These are phyloP conservation scores for Yamadazyma aaseri DNA, from an alignment of 1,139 yeast species.

Conservation along the genomic window DNA sequence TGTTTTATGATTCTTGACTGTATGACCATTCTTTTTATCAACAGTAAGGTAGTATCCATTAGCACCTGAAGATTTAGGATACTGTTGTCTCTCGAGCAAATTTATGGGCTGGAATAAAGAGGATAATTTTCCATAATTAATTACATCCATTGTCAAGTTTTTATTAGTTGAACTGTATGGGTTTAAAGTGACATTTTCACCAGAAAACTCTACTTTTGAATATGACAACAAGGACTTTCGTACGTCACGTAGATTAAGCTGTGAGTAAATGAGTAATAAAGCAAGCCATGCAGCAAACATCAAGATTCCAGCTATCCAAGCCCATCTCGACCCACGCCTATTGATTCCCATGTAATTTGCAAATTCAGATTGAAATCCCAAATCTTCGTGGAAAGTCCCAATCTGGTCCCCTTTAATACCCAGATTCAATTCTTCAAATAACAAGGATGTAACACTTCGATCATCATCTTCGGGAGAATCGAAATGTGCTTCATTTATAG, in stretches of 20 bases:
- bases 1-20: slow-evolving; percentile 14
- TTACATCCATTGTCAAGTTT: slow-evolving; percentile 31
- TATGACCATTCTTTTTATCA: slow-evolving; percentile 16
- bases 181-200: slow-evolving; percentile 33
- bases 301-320: slow-evolving; percentile 7
- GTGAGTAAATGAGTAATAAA: slow-evolving; percentile 31
- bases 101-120: slow-evolving; percentile 19
- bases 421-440: slow-evolving; percentile 25
- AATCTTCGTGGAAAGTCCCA: slow-evolving; percentile 24
- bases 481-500: neutral
- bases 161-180: slow-evolving; percentile 24
- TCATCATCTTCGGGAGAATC: slow-evolving; percentile 5
- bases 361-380: slow-evolving; percentile 25
- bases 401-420: slow-evolving; percentile 2
- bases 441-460: slow-evolving; percentile 24
- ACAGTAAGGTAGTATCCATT: slow-evolving; percentile 35
- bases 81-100: slow-evolving; percentile 35
- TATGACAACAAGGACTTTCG: slow-evolving; percentile 26
- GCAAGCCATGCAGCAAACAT: slow-evolving; percentile 25
- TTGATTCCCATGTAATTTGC: slow-evolving; percentile 18
- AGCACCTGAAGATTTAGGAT: slow-evolving; percentile 32
- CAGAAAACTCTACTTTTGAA: slow-evolving; percentile 27
- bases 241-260: slow-evolving; percentile 20
- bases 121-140: slow-evolving; percentile 24
- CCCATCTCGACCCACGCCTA: slow-evolving; percentile 6